Evolutionary conservation across 1,284 basidiomycete species (phyloP).

Genomic region (Tilletia caries): DNA sequence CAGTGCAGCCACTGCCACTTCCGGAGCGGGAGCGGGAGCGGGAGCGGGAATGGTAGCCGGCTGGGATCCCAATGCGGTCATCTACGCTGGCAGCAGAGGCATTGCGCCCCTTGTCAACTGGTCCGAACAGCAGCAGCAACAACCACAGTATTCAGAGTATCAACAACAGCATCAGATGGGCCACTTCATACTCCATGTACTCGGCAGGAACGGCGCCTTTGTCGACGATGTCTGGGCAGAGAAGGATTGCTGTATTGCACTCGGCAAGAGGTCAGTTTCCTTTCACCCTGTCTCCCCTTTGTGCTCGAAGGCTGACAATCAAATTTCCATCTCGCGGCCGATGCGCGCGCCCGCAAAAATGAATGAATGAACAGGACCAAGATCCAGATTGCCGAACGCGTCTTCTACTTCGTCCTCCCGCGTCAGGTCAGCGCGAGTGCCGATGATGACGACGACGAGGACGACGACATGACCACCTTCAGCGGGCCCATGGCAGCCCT

Average conservation of each 20-base stretch:
- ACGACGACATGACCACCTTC: neutral
- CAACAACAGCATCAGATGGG: conserved; percentile 59
- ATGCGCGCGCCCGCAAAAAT: too few relatives aligned
- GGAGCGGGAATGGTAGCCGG: neutral
- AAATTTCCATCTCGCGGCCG: too few relatives aligned
- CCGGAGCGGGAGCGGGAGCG: too few relatives aligned
- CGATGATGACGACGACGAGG: conserved; percentile 5
- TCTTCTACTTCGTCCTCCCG: conserved; percentile 92
- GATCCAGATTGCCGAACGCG: conserved; percentile 96
- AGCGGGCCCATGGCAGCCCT: neutral
- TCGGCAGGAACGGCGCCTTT: conserved; percentile 94
- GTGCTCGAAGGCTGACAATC: neutral
- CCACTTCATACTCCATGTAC: conserved; percentile 79
- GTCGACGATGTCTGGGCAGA: conserved; percentile 93
- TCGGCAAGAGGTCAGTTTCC: conserved; percentile 37
- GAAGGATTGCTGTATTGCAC: conserved; percentile 72
- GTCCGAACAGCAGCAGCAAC: conserved; percentile 1
- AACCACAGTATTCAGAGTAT: conserved; percentile 5
- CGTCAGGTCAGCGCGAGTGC: conserved; percentile 40
- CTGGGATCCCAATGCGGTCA: neutral
- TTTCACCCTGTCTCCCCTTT: neutral
- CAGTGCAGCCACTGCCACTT: too few relatives aligned
- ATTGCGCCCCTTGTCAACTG: conserved; percentile 20
- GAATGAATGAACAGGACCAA: conserved; percentile 75
- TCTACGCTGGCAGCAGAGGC: neutral